These are phyloP conservation scores for Balansia obtecta DNA, from an alignment of 2,329 filamentous ascomycete genomes.

Conservation along the genomic window DNA sequence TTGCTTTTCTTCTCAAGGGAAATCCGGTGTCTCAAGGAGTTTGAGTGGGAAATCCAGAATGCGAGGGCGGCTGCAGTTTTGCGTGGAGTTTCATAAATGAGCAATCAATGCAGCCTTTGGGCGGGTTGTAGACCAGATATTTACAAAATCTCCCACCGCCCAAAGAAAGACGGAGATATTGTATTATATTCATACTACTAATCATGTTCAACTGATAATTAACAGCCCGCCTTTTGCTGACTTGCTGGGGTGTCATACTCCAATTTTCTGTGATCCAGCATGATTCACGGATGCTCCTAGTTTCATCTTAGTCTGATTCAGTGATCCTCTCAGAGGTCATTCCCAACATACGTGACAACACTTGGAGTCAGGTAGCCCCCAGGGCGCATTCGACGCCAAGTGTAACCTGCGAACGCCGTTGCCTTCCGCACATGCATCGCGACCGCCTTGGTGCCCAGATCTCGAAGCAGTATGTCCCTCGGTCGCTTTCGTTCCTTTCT, in stretches of 20 bases:
- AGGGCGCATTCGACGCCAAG: constrained; percentile 49
- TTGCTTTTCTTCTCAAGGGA: constrained; percentile 80
- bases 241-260: no score
- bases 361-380: constrained; percentile 16
- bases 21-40: constrained; percentile 72
- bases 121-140: neutral
- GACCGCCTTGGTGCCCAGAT: constrained; percentile 48
- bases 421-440: constrained; percentile 74
- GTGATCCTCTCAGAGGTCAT: neutral
- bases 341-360: neutral
- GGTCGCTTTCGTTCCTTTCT: constrained; percentile 64
- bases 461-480: constrained; percentile 73
- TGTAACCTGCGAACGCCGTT: constrained; percentile 81
- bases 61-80: constrained; percentile 34
- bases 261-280: no score
- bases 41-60: constrained; percentile 82
- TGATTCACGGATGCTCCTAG: neutral
- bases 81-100: neutral
- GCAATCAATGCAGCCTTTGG: neutral
- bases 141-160: no score
- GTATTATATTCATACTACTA: constrained; percentile 3
- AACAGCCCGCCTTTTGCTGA: no score
- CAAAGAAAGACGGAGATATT: neutral
- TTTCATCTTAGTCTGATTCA: neutral
- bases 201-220: neutral